phyloP scores from a whole-genome alignment of 306 rosid genomes.

The Nissolia schottii region DNA sequence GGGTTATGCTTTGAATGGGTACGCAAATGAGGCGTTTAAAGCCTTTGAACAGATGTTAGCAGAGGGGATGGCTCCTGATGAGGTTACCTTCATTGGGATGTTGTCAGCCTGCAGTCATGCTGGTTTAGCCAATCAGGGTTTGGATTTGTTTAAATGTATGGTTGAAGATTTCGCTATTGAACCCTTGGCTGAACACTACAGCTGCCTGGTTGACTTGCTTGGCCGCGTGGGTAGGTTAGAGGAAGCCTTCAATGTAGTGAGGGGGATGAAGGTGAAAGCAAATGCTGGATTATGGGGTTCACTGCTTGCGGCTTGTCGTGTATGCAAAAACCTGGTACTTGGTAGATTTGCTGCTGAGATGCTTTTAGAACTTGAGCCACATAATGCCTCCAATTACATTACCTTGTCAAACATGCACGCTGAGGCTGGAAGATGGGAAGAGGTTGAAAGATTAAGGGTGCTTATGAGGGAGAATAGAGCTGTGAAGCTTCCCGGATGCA shows the following conservation, averaged over 20 bases:
- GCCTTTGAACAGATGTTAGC: slow-evolving; percentile 55
- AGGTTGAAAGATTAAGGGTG: slow-evolving; percentile 64
- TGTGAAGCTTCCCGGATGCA: slow-evolving; percentile 70
- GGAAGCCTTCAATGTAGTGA: slow-evolving; percentile 58
- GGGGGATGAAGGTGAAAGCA: slow-evolving; percentile 48
- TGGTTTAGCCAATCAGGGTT: slow-evolving; percentile 54
- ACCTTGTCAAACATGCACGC: slow-evolving; percentile 77
- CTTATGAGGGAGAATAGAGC: slow-evolving; percentile 50
- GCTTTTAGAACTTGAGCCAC: slow-evolving; percentile 69
- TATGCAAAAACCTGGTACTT: slow-evolving; percentile 47
- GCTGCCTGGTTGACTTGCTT: slow-evolving; percentile 76
- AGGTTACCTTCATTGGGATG: slow-evolving; percentile 61
- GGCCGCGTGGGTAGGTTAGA: slow-evolving; percentile 73
- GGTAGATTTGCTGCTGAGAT: slow-evolving; percentile 51
- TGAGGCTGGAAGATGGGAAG: slow-evolving; percentile 67
- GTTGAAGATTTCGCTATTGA: slow-evolving; percentile 47
- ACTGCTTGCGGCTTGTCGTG: slow-evolving; percentile 64
- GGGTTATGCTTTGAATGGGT: slow-evolving; percentile 68
- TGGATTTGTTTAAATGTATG: slow-evolving; percentile 54
- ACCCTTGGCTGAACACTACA: slow-evolving; percentile 65
- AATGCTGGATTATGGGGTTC: slow-evolving; percentile 80
- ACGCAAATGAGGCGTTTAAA: slow-evolving; percentile 53
- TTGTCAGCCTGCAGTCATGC: slow-evolving; percentile 80
- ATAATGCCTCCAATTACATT: slow-evolving; percentile 64
- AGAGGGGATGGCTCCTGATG: slow-evolving; percentile 48